Conservation (phyloP, 306 rosid genomes). For the Fagus crenata region DNA sequence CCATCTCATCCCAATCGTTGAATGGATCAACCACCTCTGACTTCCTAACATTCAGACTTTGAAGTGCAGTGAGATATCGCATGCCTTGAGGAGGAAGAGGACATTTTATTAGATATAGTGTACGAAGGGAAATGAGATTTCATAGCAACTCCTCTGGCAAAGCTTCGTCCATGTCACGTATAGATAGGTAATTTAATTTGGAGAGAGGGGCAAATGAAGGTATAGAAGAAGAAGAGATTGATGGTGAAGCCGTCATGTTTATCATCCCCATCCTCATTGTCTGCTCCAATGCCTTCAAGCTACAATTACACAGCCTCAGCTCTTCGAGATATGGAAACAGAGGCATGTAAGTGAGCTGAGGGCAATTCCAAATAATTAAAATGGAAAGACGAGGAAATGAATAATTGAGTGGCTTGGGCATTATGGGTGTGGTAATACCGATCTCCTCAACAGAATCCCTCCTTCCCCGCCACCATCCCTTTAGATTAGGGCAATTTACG, state of each 20-base stretch:
- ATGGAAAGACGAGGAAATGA: no score
- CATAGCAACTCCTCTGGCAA: background rate
- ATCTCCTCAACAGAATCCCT: background rate
- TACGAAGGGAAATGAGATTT: background rate
- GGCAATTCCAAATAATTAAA: no score
- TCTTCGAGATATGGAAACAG: no score
- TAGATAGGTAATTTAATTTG: background rate
- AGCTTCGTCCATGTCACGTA: background rate
- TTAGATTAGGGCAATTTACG: background rate
- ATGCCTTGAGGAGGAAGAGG: background rate
- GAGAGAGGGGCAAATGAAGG: slow-evolving; percentile 12
- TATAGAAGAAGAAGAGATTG: background rate
- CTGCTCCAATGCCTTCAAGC: no score
- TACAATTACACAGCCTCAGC: no score
- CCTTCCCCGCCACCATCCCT: slow-evolving; percentile 30
- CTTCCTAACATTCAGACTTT: rapidly evolving
- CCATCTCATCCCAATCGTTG: slow-evolving; percentile 5
- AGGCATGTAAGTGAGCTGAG: slow-evolving; percentile 9
- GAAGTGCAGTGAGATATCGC: slow-evolving; percentile 8
- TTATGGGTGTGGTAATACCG: background rate
- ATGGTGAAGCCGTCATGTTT: background rate
- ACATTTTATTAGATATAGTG: background rate
- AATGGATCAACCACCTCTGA: background rate
- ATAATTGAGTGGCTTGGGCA: no score
- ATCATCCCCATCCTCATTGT: background rate